A percentile compares a stretch with the other conserved stretches of the same genome.
Conservation (phyloP, 768 basidiomycete genomes). For the Termitomyces sp. region DNA sequence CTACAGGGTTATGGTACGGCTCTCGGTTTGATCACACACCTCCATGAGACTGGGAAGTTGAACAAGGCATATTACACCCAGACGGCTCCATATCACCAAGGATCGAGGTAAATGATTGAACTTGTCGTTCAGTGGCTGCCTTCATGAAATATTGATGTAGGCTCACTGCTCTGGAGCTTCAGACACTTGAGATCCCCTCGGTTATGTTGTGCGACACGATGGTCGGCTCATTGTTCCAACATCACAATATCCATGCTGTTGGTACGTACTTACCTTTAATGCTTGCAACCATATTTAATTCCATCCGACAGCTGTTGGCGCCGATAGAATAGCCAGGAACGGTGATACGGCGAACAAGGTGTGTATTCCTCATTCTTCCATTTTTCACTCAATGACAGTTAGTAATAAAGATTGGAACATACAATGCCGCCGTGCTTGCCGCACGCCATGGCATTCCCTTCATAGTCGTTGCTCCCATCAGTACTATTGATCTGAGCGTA, state of each 20-base stretch:
- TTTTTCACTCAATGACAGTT: neutral
- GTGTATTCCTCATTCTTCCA: conserved; percentile 1
- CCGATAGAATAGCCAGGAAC: conserved; percentile 85
- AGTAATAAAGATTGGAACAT: conserved; percentile 70
- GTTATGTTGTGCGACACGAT: conserved; percentile 97
- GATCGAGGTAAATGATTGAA: conserved; percentile 50
- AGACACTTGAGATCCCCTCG: conserved; percentile 76
- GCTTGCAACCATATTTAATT: neutral
- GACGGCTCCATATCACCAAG: conserved; percentile 92
- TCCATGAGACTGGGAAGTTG: conserved; percentile 74
- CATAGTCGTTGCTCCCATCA: conserved; percentile 89
- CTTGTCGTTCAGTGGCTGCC: neutral
- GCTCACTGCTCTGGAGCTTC: conserved; percentile 85
- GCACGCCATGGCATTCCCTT: conserved; percentile 85
- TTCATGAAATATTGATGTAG: conserved; percentile 27
- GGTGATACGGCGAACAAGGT: conserved; percentile 97
- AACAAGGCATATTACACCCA: conserved; percentile 89
- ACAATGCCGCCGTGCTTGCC: conserved; percentile 92
- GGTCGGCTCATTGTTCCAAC: conserved; percentile 93
- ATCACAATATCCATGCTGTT: conserved; percentile 76
- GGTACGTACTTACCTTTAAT: conserved; percentile 33
- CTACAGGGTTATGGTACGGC: conserved; percentile 93
- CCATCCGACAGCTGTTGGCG: conserved; percentile 59
- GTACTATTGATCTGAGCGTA: conserved; percentile 83
- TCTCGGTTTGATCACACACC: conserved; percentile 86